These are phyloP conservation scores for Apophysomyces ossiformis DNA, from an alignment of 371 early-diverging fungal species.

Conservation along the genomic window DNA sequence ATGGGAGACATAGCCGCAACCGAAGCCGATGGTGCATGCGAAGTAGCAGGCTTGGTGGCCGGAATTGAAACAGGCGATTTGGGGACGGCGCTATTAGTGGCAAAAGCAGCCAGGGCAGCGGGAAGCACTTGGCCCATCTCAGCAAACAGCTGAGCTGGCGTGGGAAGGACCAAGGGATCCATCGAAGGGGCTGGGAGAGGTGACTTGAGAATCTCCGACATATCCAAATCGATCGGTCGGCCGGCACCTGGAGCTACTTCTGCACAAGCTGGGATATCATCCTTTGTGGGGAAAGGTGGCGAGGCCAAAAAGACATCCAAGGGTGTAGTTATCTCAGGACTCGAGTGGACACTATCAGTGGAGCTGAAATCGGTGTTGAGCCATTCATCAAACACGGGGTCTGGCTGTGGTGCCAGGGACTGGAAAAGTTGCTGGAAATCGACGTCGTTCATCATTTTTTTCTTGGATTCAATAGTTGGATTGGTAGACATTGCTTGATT, in stretches of 20 bases:
- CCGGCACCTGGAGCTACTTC: conserved; percentile 8
- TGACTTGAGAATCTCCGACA: conserved; percentile 21
- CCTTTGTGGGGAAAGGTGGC: conserved; percentile 15
- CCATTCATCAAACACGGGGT: conserved; percentile 24
- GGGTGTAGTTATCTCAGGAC: conserved; percentile 34
- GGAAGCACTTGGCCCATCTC: conserved; percentile 26
- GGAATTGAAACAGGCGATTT: too few relatives aligned
- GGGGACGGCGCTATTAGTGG: conserved; percentile 15
- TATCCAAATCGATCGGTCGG: conserved; percentile 17
- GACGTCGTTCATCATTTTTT: conserved; percentile 19
- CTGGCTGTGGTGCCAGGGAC: conserved; percentile 17
- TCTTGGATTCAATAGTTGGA: conserved; percentile 13
- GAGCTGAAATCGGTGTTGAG: conserved; percentile 22
- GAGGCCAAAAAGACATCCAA: conserved; percentile 29
- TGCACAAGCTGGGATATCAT: not conserved
- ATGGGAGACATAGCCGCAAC: conserved; percentile 20
- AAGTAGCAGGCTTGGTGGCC: conserved; percentile 20
- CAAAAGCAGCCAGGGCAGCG: conserved; percentile 24
- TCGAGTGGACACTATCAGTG: conserved; percentile 23
- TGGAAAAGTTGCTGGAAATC: conserved; percentile 29
- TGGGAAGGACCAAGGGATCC: conserved; percentile 8
- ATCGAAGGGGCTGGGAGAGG: conserved; percentile 19
- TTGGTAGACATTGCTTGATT: conserved; percentile 8
- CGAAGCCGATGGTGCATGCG: conserved; percentile 2
- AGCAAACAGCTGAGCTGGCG: conserved; percentile 14